phyloP scores from a whole-genome alignment of 768 basidiomycete genomes.

The Lentinus brumalis region DNA sequence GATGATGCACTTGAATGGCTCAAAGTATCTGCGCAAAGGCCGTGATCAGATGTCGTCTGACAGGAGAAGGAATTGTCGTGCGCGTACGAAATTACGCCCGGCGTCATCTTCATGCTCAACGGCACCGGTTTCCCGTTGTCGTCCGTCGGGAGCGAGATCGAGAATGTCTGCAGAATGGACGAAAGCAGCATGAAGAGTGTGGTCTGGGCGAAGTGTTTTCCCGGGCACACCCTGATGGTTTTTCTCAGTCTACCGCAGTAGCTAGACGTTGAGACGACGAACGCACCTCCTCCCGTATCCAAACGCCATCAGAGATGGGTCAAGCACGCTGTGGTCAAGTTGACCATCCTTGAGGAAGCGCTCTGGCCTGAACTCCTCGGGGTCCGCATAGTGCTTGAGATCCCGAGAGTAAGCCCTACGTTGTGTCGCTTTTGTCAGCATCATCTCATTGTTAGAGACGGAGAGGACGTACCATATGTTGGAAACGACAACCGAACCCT shows the following conservation, averaged over 20 bases:
- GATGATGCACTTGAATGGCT: conserved; percentile 27
- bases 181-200: conserved; percentile 15
- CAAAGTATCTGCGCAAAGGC: conserved; percentile 19
- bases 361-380: conserved; percentile 23
- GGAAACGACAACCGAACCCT: conserved; percentile 26
- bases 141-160: conserved; percentile 3
- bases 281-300: neutral
- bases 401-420: conserved; percentile 7
- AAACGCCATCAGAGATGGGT: neutral
- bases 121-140: conserved; percentile 3
- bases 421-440: neutral
- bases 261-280: neutral
- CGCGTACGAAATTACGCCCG: conserved; percentile 16
- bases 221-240: conserved; percentile 16
- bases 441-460: neutral
- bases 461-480: conserved; percentile 8
- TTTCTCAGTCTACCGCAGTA: no score
- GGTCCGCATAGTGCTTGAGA: conserved; percentile 15
- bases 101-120: neutral
- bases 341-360: conserved; percentile 14
- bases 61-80: neutral
- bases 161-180: conserved; percentile 11
- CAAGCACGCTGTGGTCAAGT: neutral
- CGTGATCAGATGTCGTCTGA: neutral
- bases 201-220: conserved; percentile 23